These are phyloP conservation scores for Iberis pinnata DNA, from an alignment of 345 rosid species.

Conservation along the genomic window DNA sequence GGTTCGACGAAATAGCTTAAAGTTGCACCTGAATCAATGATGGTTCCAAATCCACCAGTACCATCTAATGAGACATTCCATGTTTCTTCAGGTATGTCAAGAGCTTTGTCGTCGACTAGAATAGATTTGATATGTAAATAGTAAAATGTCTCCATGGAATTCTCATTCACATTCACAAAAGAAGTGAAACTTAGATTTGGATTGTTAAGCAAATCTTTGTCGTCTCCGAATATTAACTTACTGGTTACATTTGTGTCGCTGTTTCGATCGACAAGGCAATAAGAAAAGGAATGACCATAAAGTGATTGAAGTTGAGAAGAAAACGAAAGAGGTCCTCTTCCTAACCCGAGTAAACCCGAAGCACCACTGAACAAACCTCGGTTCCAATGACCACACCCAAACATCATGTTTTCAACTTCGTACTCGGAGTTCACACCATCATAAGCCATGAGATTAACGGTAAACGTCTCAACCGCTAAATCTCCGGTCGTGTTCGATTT, in stretches of 20 bases:
- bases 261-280: slow-evolving; percentile 70
- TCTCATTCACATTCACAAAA: slow-evolving; percentile 47
- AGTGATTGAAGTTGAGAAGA: slow-evolving; percentile 76
- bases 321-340: slow-evolving; percentile 84
- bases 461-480: slow-evolving; percentile 69
- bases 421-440: slow-evolving; percentile 40
- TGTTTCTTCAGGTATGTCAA: slow-evolving; percentile 58
- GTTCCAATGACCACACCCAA: slow-evolving; percentile 97
- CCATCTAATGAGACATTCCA: slow-evolving; percentile 64
- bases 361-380: slow-evolving; percentile 78
- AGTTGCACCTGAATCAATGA: slow-evolving; percentile 78
- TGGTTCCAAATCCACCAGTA: slow-evolving; percentile 69
- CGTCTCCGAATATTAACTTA: slow-evolving; percentile 83
- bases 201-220: slow-evolving; percentile 44
- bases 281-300: slow-evolving; percentile 76
- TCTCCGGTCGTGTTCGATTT: slow-evolving; percentile 86
- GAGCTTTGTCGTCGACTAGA: slow-evolving; percentile 51
- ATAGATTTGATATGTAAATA: slow-evolving; percentile 67
- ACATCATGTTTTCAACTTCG: slow-evolving; percentile 62
- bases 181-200: slow-evolving; percentile 68
- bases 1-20: slow-evolving; percentile 68
- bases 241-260: slow-evolving; percentile 63
- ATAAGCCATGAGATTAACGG: slow-evolving; percentile 52
- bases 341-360: slow-evolving; percentile 77
- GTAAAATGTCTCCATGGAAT: slow-evolving; percentile 62